Conservation (phyloP, 768 basidiomycete species). For the Mycena filopes region DNA sequence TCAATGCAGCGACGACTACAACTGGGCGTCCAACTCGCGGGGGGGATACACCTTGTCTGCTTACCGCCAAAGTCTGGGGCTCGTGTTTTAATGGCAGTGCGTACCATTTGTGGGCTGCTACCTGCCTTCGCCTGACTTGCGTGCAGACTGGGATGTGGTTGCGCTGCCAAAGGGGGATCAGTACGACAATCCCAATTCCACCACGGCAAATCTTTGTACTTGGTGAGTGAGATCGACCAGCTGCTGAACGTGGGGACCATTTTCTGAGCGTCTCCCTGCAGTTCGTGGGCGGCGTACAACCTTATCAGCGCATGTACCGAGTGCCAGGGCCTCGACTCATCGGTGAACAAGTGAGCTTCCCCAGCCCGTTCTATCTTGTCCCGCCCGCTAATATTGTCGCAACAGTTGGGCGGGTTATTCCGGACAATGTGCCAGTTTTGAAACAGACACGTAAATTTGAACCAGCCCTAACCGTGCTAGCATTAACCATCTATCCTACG, state of each 20-base stretch:
- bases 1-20: conserved; percentile 41
- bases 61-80: conserved; percentile 48
- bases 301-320: conserved; percentile 60
- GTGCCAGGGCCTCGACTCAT: conserved; percentile 52
- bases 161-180: conserved; percentile 22
- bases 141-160: conserved; percentile 43
- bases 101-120: conserved; percentile 25
- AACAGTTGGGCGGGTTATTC: conserved; percentile 39
- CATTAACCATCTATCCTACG: not conserved
- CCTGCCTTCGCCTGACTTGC: not conserved
- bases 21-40: conserved; percentile 49
- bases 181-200: conserved; percentile 40
- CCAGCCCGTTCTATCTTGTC: not conserved
- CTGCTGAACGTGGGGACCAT: not conserved
- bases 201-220: conserved; percentile 44
- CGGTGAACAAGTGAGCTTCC: conserved; percentile 44
- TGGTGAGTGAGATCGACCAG: conserved; percentile 53
- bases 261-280: conserved; percentile 33
- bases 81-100: conserved; percentile 50
- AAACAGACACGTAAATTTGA: conserved; percentile 28
- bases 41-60: conserved; percentile 47
- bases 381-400: too few relatives aligned
- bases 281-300: conserved; percentile 70
- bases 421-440: conserved; percentile 19
- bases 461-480: conserved; percentile 1